phyloP scores from a whole-genome alignment of 768 basidiomycete species.

The Phanerochaete carnosa region DNA sequence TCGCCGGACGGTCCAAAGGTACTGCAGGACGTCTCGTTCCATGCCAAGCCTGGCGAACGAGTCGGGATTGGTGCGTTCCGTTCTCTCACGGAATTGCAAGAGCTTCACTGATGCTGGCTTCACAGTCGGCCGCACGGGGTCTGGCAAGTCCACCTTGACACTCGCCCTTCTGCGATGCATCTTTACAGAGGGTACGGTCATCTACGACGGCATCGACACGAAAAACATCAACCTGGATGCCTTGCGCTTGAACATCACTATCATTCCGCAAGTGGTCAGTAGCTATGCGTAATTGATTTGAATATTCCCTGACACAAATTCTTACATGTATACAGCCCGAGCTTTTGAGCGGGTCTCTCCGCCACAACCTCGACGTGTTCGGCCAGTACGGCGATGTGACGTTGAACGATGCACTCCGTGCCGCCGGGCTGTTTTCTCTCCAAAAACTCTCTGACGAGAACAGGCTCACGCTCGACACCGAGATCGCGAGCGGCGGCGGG shows the following conservation, averaged over 20 bases:
- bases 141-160: constrained; percentile 38
- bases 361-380: constrained; percentile 59
- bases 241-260: constrained; percentile 51
- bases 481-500: constrained; percentile 38
- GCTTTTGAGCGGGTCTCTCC: constrained; percentile 50
- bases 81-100: constrained; percentile 27
- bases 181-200: constrained; percentile 49
- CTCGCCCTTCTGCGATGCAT: constrained; percentile 56
- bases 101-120: constrained; percentile 23
- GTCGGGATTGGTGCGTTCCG: constrained; percentile 41
- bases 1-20: constrained; percentile 50
- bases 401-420: constrained; percentile 44
- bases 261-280: constrained; percentile 55
- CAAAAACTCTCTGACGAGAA: constrained; percentile 34
- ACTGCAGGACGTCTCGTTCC: constrained; percentile 51
- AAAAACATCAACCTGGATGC: constrained; percentile 49
- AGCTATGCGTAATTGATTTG: background rate
- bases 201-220: constrained; percentile 47
- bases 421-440: constrained; percentile 42
- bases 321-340: constrained; percentile 41
- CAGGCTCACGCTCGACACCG: constrained; percentile 40
- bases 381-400: constrained; percentile 48
- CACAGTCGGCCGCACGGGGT: constrained; percentile 40
- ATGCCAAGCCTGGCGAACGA: constrained; percentile 52
- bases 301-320: constrained; percentile 39